These are phyloP conservation scores for Eucalyptus dawsonii DNA, from an alignment of 345 rosid genomes.

Conservation along the genomic window DNA sequence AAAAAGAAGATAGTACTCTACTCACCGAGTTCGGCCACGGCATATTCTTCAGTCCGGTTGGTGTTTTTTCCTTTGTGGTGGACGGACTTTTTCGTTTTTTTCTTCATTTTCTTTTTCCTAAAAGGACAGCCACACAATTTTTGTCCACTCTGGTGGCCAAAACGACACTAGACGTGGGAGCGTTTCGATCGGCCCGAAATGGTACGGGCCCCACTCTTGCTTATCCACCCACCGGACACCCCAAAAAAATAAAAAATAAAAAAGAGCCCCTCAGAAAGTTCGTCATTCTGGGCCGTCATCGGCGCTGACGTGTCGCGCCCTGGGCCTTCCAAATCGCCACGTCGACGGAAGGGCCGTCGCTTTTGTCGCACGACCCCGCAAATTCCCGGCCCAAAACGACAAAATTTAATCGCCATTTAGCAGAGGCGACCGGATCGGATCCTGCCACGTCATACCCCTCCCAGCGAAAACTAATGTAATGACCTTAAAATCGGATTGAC, in stretches of 20 bases:
- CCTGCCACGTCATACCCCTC: neutral
- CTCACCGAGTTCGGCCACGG: neutral
- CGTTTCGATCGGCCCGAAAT: neutral
- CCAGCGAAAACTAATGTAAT: neutral
- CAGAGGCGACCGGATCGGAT: neutral
- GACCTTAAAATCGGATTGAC: neutral
- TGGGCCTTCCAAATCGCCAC: neutral
- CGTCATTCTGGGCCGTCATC: neutral
- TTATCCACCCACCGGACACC: neutral
- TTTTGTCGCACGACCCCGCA: neutral
- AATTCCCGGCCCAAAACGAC: neutral
- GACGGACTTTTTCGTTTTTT: neutral
- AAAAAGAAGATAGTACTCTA: too few species aligned
- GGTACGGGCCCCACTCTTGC: neutral
- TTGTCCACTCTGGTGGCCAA: neutral
- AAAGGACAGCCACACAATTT: neutral
- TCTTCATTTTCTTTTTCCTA: neutral
- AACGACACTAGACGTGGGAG: neutral
- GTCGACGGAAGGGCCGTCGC: neutral
- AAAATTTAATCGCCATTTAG: neutral
- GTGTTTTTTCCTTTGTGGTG: neutral
- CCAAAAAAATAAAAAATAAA: neutral
- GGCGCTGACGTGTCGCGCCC: neutral
- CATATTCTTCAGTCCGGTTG: neutral
- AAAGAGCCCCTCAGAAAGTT: neutral